phyloP scores from a whole-genome alignment of 257 asterid genomes.

The Parsonsia alboflavescens region DNA sequence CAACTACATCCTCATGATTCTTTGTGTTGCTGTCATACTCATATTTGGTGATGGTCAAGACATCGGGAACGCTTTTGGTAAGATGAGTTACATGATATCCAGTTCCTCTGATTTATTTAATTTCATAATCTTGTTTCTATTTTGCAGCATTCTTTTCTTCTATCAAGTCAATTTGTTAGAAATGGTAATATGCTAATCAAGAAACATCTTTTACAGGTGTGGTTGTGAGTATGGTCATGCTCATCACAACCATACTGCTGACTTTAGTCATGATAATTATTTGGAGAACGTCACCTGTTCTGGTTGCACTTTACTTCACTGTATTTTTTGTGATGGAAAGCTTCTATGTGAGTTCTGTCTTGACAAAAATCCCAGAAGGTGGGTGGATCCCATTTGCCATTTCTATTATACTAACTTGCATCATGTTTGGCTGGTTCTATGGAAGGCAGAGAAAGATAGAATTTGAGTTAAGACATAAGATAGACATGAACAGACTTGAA shows the following conservation, averaged over 20 bases:
- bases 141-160: background rate
- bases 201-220: slow-evolving; percentile 22
- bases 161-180: background rate
- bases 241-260: slow-evolving; percentile 30
- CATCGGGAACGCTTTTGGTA: slow-evolving; percentile 40
- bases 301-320: slow-evolving; percentile 18
- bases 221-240: slow-evolving; percentile 38
- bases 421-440: slow-evolving; percentile 40
- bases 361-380: slow-evolving; percentile 35
- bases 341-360: slow-evolving; percentile 30
- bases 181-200: background rate
- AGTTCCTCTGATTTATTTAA: background rate
- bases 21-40: slow-evolving; percentile 34
- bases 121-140: background rate
- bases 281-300: slow-evolving; percentile 29
- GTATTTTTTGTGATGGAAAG: slow-evolving; percentile 32
- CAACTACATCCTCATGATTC: slow-evolving; percentile 30
- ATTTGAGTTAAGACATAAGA: slow-evolving; percentile 28
- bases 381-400: slow-evolving; percentile 43
- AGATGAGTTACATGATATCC: background rate
- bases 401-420: slow-evolving; percentile 24
- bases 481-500: slow-evolving; percentile 20
- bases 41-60: slow-evolving; percentile 37
- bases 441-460: slow-evolving; percentile 33
- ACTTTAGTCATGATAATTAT: slow-evolving; percentile 34